A percentile compares a stretch with the other conserved stretches of the same genome.
These are phyloP conservation scores for Eleusine indica DNA, from an alignment of 176 grass and related monocot genomes.

Conservation along the genomic window DNA sequence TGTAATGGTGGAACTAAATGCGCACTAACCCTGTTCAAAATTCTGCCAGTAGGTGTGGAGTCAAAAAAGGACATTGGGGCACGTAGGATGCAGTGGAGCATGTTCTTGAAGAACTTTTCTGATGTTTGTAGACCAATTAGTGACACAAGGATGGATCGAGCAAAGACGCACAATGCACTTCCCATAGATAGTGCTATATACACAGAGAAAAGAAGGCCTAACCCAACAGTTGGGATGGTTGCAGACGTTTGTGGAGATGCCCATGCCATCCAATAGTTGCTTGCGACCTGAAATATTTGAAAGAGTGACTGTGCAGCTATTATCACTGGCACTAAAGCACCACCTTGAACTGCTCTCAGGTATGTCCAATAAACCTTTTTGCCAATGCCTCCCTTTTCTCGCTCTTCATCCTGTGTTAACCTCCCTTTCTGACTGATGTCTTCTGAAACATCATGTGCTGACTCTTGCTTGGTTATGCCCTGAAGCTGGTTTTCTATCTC, in stretches of 20 bases:
- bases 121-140: slow-evolving; percentile 67
- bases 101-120: slow-evolving; percentile 80
- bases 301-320: slow-evolving; percentile 71
- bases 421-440: slow-evolving; percentile 73
- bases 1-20: not conserved
- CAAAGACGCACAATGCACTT: slow-evolving; percentile 69
- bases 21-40: slow-evolving; percentile 86
- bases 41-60: slow-evolving; percentile 93
- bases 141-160: slow-evolving; percentile 58
- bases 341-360: slow-evolving; percentile 71
- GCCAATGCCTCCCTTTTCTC: slow-evolving; percentile 82
- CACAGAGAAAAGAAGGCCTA: slow-evolving; percentile 65
- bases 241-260: slow-evolving; percentile 65
- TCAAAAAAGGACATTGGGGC: slow-evolving; percentile 99
- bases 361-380: slow-evolving; percentile 91
- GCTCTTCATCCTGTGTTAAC: slow-evolving; percentile 91
- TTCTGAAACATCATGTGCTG: slow-evolving; percentile 65
- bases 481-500: slow-evolving; percentile 49
- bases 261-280: slow-evolving; percentile 99
- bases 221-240: slow-evolving; percentile 50
- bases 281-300: slow-evolving; percentile 82
- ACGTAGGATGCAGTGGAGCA: slow-evolving; percentile 75
- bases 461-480: slow-evolving; percentile 86
- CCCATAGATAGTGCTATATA: slow-evolving; percentile 71
- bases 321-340: slow-evolving; percentile 73